Evolutionary conservation across 495 filamentous ascomycete species (phyloP), one percentile per base, ranked within the genome.

Genomic region (Parmelia sp.): DNA sequence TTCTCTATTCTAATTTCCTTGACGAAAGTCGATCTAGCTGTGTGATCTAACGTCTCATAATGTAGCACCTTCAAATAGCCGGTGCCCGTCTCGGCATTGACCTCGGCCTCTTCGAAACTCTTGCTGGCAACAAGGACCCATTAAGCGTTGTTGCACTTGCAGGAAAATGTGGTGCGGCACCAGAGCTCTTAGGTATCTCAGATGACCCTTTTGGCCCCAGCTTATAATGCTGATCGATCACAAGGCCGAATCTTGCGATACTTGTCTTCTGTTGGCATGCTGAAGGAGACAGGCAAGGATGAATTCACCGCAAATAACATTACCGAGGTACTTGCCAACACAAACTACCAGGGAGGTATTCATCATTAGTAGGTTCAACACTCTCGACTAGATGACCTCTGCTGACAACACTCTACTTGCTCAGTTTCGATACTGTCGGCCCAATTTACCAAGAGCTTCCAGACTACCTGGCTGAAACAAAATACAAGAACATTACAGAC

Each of bases 191-290:
- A 21, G 36, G 21, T 37, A 36, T 36, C 35, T 36, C 29, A n/a
- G 8, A 36, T 12, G 37, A 8, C 8, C 15, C 12, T 3, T 40
- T 8, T 14, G 8, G 12, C 10, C 17, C 23, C 5, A 57, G 53
- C 53, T 31, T 21, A 12, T 36, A 57, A 2, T 37, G 19, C 11
- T n/a, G 0, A 4, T n/a, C 15, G 14, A 1, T 14, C n/a, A n/a
- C n/a, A n/a, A 80, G 77, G 74, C 44, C 76, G 81, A 40, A 39
- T 83, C 60, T 65, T 81, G 25, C 75, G 80, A 14, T 79, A 77
- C 67, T 65, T 81, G n/a, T 75, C 75, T 5, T 74, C 79, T 10
- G 71, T 70, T 45, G 61, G 66, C 31, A 65, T 73, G 19, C 70
- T 83, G 55, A 65, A 68, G n/a, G 77, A 83, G 66, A 67, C 67